A percentile compares a stretch with the other conserved stretches of the same genome.
These are phyloP conservation scores for Heliamphora pulchella DNA, from an alignment of 179 eudicot genomes.

Conservation along the genomic window DNA sequence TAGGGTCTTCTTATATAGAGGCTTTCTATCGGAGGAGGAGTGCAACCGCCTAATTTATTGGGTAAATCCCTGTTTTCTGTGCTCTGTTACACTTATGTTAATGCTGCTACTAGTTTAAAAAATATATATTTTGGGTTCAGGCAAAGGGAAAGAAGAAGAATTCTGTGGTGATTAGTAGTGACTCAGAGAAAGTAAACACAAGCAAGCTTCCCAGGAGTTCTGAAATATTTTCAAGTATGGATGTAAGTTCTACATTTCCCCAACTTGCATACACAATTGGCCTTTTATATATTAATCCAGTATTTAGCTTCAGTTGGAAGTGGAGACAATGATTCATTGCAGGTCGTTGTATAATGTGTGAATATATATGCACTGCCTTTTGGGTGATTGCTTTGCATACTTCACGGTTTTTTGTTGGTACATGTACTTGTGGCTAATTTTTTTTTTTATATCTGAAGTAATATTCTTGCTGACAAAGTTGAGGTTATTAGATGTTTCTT, in stretches of 20 bases:
- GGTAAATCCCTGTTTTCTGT: slow-evolving; percentile 35
- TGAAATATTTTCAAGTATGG: slow-evolving; percentile 4
- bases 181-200: slow-evolving; percentile 10
- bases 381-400: not conserved
- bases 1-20: slow-evolving; percentile 77
- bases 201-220: slow-evolving; percentile 15
- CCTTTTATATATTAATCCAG: not conserved
- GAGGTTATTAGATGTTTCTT: not conserved
- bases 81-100: not conserved
- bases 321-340: not conserved
- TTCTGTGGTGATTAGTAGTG: slow-evolving; percentile 14
- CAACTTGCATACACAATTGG: not conserved
- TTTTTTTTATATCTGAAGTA: not conserved
- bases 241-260: slow-evolving; percentile 19
- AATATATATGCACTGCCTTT: not conserved
- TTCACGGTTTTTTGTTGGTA: not conserved
- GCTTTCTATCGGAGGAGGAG: slow-evolving; percentile 67
- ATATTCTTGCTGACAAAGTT: not conserved
- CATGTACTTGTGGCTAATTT: not conserved
- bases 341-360: not conserved
- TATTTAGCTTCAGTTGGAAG: not conserved
- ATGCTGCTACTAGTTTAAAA: slow-evolving; percentile 10
- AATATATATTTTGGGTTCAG: slow-evolving; percentile 24
- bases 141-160: slow-evolving; percentile 31
- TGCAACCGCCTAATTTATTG: slow-evolving; percentile 61